Conservation (phyloP, 257 asterid species). For the Cordia subcordata region DNA sequence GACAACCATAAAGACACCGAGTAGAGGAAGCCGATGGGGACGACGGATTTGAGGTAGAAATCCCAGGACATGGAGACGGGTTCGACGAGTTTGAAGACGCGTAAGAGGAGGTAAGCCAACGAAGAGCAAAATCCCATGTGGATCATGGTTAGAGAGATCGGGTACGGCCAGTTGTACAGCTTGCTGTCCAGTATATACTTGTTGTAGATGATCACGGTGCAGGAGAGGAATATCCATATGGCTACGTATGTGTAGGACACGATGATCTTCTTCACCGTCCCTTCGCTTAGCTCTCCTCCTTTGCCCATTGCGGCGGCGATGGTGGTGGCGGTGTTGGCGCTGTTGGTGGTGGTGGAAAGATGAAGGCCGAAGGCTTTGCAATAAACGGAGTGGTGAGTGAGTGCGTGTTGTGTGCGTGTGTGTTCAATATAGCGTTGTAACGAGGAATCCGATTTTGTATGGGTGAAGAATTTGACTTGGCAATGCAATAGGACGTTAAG, state of each 20-base stretch:
- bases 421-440: no score
- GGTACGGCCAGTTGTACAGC: constrained; percentile 74
- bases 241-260: constrained; percentile 59
- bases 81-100: constrained; percentile 51
- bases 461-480: no score
- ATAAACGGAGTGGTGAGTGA: neutral
- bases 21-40: constrained; percentile 57
- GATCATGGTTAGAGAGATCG: constrained; percentile 66
- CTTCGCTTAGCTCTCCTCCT: constrained; percentile 53
- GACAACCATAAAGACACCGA: constrained; percentile 61
- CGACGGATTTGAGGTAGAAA: constrained; percentile 56
- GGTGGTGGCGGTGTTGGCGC: no score
- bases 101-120: constrained; percentile 47
- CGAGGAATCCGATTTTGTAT: no score
- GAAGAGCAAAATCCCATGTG: constrained; percentile 69
- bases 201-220: constrained; percentile 69
- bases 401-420: no score
- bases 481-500: no score
- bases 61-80: constrained; percentile 63
- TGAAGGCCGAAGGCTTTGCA: neutral
- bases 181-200: constrained; percentile 66
- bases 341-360: neutral
- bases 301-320: constrained; percentile 35
- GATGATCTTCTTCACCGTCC: constrained; percentile 53
- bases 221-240: constrained; percentile 63